Conservation (phyloP, 768 basidiomycete genomes). For the Tylopilus subfusipes region DNA sequence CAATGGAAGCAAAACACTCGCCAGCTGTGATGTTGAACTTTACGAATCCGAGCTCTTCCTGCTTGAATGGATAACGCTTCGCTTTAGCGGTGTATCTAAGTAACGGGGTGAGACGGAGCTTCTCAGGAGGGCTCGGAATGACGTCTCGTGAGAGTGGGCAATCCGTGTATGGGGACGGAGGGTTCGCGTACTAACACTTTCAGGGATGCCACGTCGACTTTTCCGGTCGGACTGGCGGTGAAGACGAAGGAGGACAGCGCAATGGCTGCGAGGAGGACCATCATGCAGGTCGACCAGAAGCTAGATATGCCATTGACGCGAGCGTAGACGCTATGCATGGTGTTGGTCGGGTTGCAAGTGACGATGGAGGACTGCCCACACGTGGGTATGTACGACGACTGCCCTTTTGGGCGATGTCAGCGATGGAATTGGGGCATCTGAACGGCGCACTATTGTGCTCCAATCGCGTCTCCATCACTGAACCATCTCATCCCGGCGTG, state of each 20-base stretch:
- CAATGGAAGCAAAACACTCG: constrained; percentile 38
- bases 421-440: too few species aligned
- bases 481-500: constrained; percentile 2
- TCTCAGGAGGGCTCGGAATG: constrained; percentile 8
- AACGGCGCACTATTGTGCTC: neutral
- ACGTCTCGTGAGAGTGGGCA: constrained; percentile 6
- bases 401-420: neutral
- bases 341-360: neutral
- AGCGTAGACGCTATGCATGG: constrained; percentile 69
- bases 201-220: constrained; percentile 56
- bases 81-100: constrained; percentile 46
- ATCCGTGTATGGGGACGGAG: constrained; percentile 1
- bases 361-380: neutral
- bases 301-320: constrained; percentile 73
- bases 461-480: constrained; percentile 8
- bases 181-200: constrained; percentile 63
- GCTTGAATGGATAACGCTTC: constrained; percentile 52
- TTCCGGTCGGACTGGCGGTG: constrained; percentile 53
- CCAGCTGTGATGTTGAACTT: constrained; percentile 82
- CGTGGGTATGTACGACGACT: neutral
- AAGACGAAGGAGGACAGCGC: constrained; percentile 72
- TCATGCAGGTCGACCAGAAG: constrained; percentile 69
- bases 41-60: constrained; percentile 76
- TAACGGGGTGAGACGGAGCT: constrained; percentile 14
- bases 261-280: constrained; percentile 66